These are phyloP conservation scores for Ogataea ganodermae DNA, from an alignment of 805 yeast genomes.

Conservation along the genomic window DNA sequence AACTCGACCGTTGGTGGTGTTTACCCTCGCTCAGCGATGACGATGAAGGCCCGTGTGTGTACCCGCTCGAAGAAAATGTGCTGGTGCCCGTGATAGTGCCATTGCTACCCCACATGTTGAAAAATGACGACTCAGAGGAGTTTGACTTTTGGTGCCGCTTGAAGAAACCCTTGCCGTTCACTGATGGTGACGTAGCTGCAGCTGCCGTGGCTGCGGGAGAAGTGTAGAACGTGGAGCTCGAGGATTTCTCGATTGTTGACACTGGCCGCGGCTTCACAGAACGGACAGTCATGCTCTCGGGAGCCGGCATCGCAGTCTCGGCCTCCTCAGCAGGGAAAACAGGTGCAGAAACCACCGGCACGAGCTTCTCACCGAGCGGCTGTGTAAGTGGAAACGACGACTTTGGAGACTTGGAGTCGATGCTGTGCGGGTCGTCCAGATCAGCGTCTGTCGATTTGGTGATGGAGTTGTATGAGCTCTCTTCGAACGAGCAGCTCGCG, in stretches of 20 bases:
- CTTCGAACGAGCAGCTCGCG: background rate
- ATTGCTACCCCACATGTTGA: conserved; percentile 30
- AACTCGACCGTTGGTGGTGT: conserved; percentile 29
- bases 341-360: conserved; percentile 41
- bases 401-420: background rate
- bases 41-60: conserved; percentile 4
- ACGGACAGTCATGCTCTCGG: background rate
- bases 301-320: background rate
- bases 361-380: conserved; percentile 32
- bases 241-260: conserved; percentile 40
- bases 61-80: background rate
- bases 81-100: conserved; percentile 25
- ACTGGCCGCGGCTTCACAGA: conserved; percentile 35
- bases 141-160: conserved; percentile 65
- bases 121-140: conserved; percentile 55
- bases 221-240: conserved; percentile 19
- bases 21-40: conserved; percentile 14
- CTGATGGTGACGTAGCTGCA: conserved; percentile 36
- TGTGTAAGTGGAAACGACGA: background rate
- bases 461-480: background rate
- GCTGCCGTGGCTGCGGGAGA: conserved; percentile 26
- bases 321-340: conserved; percentile 15
- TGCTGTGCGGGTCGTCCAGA: conserved; percentile 2
- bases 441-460: conserved; percentile 4
- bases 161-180: conserved; percentile 50